A percentile compares a stretch with the other conserved stretches of the same genome.
Evolutionary conservation across 257 asterid species (phyloP).

Genomic region (Apocynum venetum): DNA sequence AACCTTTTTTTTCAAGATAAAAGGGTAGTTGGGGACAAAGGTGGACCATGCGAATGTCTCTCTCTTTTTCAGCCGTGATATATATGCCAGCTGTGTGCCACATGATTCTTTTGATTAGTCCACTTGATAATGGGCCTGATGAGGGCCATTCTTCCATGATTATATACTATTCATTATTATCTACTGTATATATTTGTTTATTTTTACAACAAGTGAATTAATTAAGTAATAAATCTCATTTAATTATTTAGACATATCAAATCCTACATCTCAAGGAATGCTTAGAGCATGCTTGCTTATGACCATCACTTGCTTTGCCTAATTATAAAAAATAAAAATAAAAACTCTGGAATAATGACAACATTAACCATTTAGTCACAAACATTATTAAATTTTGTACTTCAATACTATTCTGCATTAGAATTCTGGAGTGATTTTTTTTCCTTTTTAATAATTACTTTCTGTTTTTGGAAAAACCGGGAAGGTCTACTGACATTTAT

Average conservation of each 20-base stretch:
- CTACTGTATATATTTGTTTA: neutral
- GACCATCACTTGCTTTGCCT: no score
- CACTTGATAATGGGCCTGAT: conserved; percentile 9
- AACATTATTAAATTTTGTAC: no score
- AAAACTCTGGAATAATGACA: no score
- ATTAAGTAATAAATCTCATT: neutral
- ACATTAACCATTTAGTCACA: no score
- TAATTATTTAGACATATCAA: neutral
- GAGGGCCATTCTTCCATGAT: conserved; percentile 8
- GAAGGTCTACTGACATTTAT: neutral
- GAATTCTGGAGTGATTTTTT: no score
- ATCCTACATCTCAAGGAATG: neutral
- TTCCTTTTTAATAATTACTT: no score
- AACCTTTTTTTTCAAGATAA: neutral
- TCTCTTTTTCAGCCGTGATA: conserved; percentile 14
- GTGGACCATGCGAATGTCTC: conserved; percentile 26
- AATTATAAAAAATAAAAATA: no score
- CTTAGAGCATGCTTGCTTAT: no score
- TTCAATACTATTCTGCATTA: no score
- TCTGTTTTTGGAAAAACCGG: neutral
- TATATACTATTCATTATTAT: neutral
- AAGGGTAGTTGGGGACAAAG: neutral
- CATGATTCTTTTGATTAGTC: conserved; percentile 35
- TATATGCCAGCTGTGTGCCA: conserved; percentile 50
- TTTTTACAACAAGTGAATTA: no score